These are phyloP conservation scores for Dioscorea alata DNA, from an alignment of 106 monocot species.

Conservation along the genomic window DNA sequence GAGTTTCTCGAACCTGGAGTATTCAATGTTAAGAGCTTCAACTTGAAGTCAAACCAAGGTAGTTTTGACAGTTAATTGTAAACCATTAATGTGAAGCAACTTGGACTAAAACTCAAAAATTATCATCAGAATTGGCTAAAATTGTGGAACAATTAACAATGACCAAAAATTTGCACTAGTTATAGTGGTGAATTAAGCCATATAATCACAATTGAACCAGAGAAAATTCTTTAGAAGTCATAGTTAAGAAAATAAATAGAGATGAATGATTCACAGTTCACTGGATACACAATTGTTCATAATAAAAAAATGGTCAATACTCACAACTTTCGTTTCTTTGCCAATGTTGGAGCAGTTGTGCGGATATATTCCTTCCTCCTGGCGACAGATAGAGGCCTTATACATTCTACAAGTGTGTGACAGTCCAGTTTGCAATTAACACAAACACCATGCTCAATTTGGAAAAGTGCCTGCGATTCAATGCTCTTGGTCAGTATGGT, in stretches of 20 bases:
- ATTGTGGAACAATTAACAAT: no score
- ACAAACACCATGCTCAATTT: constrained; percentile 89
- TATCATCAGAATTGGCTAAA: no score
- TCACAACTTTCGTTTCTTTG: constrained; percentile 61
- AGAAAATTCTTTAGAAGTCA: no score
- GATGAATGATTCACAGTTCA: no score
- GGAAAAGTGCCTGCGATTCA: constrained; percentile 69
- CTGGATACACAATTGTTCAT: no score
- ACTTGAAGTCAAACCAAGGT: background rate
- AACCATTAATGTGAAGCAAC: no score
- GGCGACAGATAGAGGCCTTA: constrained; percentile 51
- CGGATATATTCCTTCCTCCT: constrained; percentile 47
- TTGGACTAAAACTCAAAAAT: no score
- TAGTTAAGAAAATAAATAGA: no score
- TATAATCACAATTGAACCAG: no score
- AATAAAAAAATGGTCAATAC: constrained; percentile 7
- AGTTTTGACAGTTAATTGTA: background rate
- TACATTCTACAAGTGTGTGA: constrained; percentile 54
- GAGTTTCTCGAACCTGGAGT: constrained; percentile 68
- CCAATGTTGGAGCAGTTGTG: constrained; percentile 68
- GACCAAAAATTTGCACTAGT: no score
- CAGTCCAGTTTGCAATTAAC: constrained; percentile 77
- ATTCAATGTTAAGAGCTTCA: background rate
- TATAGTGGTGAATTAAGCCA: no score
- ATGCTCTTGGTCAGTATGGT: no score